Conservation (phyloP, 2,329 filamentous ascomycete genomes). For the Aureobasidium sp. region DNA sequence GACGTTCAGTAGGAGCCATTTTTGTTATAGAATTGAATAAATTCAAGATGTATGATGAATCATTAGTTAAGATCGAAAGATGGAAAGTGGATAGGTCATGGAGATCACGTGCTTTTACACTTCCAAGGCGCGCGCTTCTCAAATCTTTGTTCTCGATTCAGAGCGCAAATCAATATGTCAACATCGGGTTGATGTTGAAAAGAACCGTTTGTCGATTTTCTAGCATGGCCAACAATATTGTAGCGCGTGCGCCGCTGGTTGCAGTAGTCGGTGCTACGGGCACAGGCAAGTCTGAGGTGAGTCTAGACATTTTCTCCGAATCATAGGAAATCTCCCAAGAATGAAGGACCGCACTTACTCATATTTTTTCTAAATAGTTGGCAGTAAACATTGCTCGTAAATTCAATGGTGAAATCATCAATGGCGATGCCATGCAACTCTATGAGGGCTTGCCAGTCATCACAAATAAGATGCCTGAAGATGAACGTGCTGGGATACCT, state of each 20-base stretch:
- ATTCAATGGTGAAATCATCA: constrained; percentile 90
- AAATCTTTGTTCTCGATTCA: constrained; percentile 1
- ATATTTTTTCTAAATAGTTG: constrained; percentile 45
- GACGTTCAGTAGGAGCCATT: neutral
- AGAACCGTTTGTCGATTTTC: constrained; percentile 7
- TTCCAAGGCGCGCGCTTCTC: neutral
- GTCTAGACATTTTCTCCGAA: constrained; percentile 14
- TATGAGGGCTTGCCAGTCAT: constrained; percentile 88
- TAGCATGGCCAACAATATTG: neutral
- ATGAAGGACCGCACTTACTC: neutral
- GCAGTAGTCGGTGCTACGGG: constrained; percentile 81
- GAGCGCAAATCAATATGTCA: constrained; percentile 8
- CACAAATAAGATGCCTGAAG: constrained; percentile 77
- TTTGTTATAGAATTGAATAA: neutral
- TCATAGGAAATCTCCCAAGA: neutral
- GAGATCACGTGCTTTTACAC: neutral
- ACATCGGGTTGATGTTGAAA: constrained; percentile 10
- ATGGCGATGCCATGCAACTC: constrained; percentile 97
- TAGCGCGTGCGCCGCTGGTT: constrained; percentile 11
- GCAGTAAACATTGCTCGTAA: constrained; percentile 77
- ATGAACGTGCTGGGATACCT: constrained; percentile 69
- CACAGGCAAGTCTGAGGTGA: constrained; percentile 85
- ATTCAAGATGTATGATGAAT: constrained; percentile 2
- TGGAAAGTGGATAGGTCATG: neutral
- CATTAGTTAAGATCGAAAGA: neutral